Percentiles rank a stretch among this genome's conserved stretches.
Conservation (phyloP, 371 early-diverging fungal species). For the Dentiscutata heterogama region DNA sequence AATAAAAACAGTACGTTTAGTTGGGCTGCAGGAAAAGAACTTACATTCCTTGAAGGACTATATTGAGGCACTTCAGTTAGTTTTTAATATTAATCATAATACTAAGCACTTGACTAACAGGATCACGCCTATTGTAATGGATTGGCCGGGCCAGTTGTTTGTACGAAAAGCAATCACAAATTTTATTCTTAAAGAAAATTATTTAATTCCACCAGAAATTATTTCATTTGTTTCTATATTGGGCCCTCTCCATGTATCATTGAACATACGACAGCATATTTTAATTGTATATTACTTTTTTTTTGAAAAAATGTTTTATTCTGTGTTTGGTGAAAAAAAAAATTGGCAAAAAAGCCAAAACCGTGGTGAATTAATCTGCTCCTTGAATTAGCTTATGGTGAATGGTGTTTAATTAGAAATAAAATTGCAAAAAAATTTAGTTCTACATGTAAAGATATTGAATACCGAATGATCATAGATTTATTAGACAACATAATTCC, state of each 20-base stretch:
- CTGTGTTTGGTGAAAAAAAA: not conserved
- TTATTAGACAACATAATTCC: not conserved
- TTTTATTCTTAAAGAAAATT: too few species aligned
- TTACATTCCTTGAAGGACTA: slow-evolving; percentile 1
- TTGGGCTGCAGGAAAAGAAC: not conserved
- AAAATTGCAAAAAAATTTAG: not conserved
- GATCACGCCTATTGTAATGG: not conserved
- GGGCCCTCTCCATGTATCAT: not conserved
- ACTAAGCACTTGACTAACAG: not conserved
- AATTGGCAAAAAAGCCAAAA: slow-evolving; percentile 25
- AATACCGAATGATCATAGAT: not conserved
- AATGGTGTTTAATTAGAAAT: not conserved
- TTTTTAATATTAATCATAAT: not conserved
- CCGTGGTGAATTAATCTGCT: not conserved
- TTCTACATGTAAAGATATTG: not conserved
- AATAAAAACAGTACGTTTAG: not conserved
- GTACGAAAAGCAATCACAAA: not conserved
- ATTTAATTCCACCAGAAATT: not conserved
- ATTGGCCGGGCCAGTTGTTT: not conserved
- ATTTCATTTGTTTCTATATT: slow-evolving; percentile 3
- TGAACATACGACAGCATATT: not conserved
- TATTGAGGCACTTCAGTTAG: not conserved
- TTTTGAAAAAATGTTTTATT: slow-evolving; percentile 12
- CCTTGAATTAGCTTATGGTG: not conserved
- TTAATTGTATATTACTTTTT: not conserved